Conservation (phyloP, 495 filamentous ascomycete species). For the Neurospora sp. region DNA sequence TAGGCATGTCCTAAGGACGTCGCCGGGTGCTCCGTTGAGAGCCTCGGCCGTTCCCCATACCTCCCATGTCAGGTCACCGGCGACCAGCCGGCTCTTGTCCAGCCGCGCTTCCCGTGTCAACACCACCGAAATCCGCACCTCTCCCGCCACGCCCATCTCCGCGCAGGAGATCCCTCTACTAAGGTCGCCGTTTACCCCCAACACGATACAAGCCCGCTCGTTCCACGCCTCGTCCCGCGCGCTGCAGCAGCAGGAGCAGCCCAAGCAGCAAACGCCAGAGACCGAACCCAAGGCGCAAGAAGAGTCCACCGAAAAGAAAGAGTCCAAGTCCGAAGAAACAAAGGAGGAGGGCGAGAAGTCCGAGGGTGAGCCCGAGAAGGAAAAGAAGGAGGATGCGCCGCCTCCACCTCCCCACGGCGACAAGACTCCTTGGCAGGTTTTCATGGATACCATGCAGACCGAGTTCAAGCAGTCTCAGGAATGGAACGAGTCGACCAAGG, state of each 20-base stretch:
- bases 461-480: conserved; percentile 97
- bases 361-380: conserved; percentile 38
- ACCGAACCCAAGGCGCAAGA: conserved; percentile 23
- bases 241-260: conserved; percentile 23
- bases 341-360: conserved; percentile 37
- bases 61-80: conserved; percentile 41
- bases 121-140: conserved; percentile 11
- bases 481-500: conserved; percentile 98
- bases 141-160: conserved; percentile 16
- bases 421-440: conserved; percentile 97
- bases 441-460: conserved; percentile 82
- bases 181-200: conserved; percentile 37
- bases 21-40: conserved; percentile 27
- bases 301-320: conserved; percentile 23
- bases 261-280: conserved; percentile 12
- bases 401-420: conserved; percentile 92
- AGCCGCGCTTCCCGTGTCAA: conserved; percentile 17
- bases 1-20: conserved; percentile 32
- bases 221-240: conserved; percentile 34
- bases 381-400: conserved; percentile 66
- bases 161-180: conserved; percentile 19
- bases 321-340: conserved; percentile 31
- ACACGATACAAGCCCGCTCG: conserved; percentile 24
- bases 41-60: conserved; percentile 28
- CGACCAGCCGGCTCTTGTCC: conserved; percentile 50